Evolutionary conservation across 1,139 yeast genomes (phyloP), one percentile per base, ranked within the genome.

Genomic region (Saccharomyces hybrid): DNA sequence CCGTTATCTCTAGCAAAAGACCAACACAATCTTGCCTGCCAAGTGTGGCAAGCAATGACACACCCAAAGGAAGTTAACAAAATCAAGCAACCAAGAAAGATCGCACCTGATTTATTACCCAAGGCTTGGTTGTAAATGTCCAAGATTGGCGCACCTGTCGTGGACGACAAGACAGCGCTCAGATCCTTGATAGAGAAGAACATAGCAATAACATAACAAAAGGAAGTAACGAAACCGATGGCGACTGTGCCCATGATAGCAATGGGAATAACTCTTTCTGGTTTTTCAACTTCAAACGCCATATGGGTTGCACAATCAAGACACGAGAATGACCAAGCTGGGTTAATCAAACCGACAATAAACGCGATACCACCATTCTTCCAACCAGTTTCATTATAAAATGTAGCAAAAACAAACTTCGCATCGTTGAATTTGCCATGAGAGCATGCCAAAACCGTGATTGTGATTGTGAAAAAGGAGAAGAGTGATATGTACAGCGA

Each of bases 11-110:
- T 80, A 16, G 89, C 77, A 67, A 85, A 86, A 7, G 90, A 83
- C 91, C 91, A 86, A 63, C 87, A 80, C 60, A 84, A 73, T 67
- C 89, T 76, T 48, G 88, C 84, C 72, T 82, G 87, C 88, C 89
- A 83, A 3, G 91, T 84, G 64, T 85, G 90, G 55, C 85, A 78
- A 6, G 87, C 79, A 58, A 84, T 82, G 57, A 82, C 82, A 68
- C 90, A 85, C 44, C 89, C 88, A 63, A 80, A 74, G 2, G 87
- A 84, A 9, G 89, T 84, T 52, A 80, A 73, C 55, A 82, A 72
- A 51, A 84, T 75, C 59, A 85, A 70, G 25, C 78, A 69, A 48
- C 84, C 87, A 50, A 86, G 74, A 56, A 81, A 76, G 46, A 82
- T 70, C 2, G 88, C 87, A 53, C 86, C 87, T 19, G 76, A 78